These are phyloP conservation scores for Fusarium torreyae DNA, from an alignment of 2,329 filamentous ascomycete species.

Conservation along the genomic window DNA sequence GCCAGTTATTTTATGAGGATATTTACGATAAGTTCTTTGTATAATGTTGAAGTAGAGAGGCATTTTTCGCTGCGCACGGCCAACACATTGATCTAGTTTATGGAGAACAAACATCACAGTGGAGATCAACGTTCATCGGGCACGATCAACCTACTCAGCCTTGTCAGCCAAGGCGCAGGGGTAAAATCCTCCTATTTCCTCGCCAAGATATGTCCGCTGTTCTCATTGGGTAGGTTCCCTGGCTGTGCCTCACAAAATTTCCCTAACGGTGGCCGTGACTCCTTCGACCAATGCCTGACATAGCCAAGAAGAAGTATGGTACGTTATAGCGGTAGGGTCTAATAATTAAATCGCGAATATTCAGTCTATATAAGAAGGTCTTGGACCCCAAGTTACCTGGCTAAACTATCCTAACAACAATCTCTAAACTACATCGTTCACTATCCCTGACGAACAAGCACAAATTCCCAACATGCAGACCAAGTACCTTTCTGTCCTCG, in stretches of 20 bases:
- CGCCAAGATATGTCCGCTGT: neutral
- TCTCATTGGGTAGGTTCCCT: conserved; percentile 2
- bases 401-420: neutral
- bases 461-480: conserved; percentile 21
- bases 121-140: neutral
- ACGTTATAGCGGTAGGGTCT: neutral
- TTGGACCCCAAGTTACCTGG: neutral
- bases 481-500: conserved; percentile 22
- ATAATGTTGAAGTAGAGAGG: too few species aligned
- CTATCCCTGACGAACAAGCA: neutral
- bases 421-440: neutral
- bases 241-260: conserved; percentile 22
- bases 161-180: conserved; percentile 12
- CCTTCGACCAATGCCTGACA: neutral
- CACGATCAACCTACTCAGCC: conserved; percentile 23
- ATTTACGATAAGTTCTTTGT: neutral
- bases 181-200: neutral
- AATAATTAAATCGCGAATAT: neutral
- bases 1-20: neutral
- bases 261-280: conserved; percentile 6
- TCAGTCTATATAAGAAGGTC: conserved; percentile 16
- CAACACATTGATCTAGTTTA: neutral
- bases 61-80: neutral
- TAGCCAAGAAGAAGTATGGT: neutral
- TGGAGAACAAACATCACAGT: neutral